Percentiles rank a stretch among this genome's conserved stretches.
Conservation (phyloP, 2,329 filamentous ascomycete genomes). For the Colletotrichum viniferum region DNA sequence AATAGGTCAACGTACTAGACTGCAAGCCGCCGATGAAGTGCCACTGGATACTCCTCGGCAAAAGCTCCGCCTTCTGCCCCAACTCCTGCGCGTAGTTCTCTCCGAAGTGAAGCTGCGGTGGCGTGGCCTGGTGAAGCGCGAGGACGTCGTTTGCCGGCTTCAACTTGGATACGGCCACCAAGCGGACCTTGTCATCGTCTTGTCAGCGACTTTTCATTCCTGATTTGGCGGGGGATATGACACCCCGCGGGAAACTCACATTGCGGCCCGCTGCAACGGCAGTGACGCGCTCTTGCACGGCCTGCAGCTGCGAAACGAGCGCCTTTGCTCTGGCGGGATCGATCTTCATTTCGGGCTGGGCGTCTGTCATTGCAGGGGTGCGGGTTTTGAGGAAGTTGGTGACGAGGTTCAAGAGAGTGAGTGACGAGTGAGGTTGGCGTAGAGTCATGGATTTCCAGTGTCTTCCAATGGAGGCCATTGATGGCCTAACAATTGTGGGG, state of each 20-base stretch:
- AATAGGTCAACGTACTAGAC: constrained; percentile 54
- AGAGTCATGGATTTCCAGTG: background rate
- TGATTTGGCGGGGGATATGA: background rate
- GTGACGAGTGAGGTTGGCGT: constrained; percentile 56
- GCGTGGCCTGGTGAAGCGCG: constrained; percentile 69
- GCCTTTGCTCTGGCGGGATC: constrained; percentile 64
- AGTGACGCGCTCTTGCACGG: constrained; percentile 63
- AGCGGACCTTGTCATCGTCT: constrained; percentile 62
- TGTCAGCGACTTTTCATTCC: background rate
- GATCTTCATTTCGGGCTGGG: constrained; percentile 59
- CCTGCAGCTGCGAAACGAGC: constrained; percentile 66
- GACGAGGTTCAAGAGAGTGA: constrained; percentile 57
- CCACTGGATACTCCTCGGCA: constrained; percentile 82
- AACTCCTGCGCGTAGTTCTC: constrained; percentile 97
- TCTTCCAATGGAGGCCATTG: background rate
- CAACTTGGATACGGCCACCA: constrained; percentile 95
- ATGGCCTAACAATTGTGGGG: background rate
- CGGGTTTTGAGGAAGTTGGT: background rate
- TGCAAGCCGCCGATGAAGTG: constrained; percentile 97
- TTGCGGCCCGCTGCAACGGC: constrained; percentile 57
- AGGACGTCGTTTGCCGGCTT: constrained; percentile 93
- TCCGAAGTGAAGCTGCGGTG: constrained; percentile 73
- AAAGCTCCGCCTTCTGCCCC: constrained; percentile 78
- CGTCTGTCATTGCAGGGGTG: constrained; percentile 18
- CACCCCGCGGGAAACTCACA: constrained; percentile 43